Percentiles rank a stretch among this genome's conserved stretches.
Evolutionary conservation across 2,329 filamentous ascomycete species (phyloP).

Genomic region (Stagonosporopsis chrysanthemi): DNA sequence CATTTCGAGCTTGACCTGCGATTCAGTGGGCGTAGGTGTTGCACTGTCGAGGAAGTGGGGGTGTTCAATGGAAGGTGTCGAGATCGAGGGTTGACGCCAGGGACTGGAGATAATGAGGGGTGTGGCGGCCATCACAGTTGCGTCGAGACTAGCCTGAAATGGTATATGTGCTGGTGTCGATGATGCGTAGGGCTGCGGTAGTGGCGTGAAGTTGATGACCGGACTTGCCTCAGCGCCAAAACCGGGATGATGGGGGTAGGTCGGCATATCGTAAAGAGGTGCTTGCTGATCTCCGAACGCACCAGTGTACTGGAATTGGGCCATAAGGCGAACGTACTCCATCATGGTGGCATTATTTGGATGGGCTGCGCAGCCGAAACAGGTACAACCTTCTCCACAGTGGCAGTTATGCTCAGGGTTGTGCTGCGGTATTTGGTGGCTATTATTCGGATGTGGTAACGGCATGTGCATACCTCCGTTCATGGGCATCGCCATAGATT

Average conservation of each 20-base stretch:
- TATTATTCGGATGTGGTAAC: conserved; percentile 36
- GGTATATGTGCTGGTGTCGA: conserved; percentile 27
- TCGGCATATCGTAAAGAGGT: conserved; percentile 46
- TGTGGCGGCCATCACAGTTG: conserved; percentile 28
- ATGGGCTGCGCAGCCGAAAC: conserved; percentile 72
- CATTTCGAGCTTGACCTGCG: conserved; percentile 13
- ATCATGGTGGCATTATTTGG: conserved; percentile 71
- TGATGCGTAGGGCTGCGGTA: conserved; percentile 30
- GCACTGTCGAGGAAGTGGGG: conserved; percentile 26
- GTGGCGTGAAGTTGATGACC: conserved; percentile 22
- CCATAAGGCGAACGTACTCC: conserved; percentile 57
- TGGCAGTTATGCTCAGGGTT: conserved; percentile 61
- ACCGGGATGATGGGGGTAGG: conserved; percentile 44
- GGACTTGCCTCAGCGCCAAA: conserved; percentile 37
- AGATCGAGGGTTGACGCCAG: conserved; percentile 36
- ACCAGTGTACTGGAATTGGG: conserved; percentile 46
- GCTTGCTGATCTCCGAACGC: conserved; percentile 41
- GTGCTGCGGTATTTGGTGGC: conserved; percentile 41
- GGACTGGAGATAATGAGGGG: conserved; percentile 24
- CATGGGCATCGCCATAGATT: conserved; percentile 46
- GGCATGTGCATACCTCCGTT: conserved; percentile 15
- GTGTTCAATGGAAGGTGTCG: conserved; percentile 21
- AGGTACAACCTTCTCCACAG: conserved; percentile 72
- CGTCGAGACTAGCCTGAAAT: conserved; percentile 32
- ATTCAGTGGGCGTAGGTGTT: conserved; percentile 18